Conservation (phyloP, 208 protist species). For the Balamuthia mandrillaris region DNA sequence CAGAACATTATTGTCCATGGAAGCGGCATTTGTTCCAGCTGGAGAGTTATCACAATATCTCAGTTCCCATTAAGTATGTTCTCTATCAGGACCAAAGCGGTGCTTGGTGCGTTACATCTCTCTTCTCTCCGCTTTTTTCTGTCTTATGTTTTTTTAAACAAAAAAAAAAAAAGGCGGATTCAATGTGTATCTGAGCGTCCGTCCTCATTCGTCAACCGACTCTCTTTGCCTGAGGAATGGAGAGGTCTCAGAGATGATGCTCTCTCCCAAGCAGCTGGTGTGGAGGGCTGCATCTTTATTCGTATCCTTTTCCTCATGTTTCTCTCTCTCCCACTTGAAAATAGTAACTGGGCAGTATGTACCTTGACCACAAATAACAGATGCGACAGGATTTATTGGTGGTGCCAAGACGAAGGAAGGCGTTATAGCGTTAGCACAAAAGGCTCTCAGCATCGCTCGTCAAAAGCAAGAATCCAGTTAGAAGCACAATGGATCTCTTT, state of each 20-base stretch:
- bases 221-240: neutral
- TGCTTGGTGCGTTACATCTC: too few relatives aligned
- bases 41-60: constrained; percentile 11
- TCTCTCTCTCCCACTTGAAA: too few relatives aligned
- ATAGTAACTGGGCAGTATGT: too few relatives aligned
- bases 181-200: neutral
- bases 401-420: neutral
- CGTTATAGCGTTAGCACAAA: too few relatives aligned
- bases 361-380: too few relatives aligned
- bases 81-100: neutral
- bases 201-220: neutral
- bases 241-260: neutral
- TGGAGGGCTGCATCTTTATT: neutral
- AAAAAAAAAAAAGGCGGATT: neutral
- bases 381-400: neutral
- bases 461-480: too few relatives aligned
- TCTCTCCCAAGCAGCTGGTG: neutral
- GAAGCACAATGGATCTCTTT: too few relatives aligned
- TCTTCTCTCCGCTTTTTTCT: too few relatives aligned
- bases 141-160: too few relatives aligned
- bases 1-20: constrained; percentile 39
- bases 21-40: constrained; percentile 46
- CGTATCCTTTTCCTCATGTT: too few relatives aligned
- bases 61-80: neutral
- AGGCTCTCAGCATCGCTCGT: too few relatives aligned